Percentiles rank a stretch among this genome's conserved stretches.
Conservation (phyloP, 2,329 filamentous ascomycete species). For the Ophiostoma sp. region DNA sequence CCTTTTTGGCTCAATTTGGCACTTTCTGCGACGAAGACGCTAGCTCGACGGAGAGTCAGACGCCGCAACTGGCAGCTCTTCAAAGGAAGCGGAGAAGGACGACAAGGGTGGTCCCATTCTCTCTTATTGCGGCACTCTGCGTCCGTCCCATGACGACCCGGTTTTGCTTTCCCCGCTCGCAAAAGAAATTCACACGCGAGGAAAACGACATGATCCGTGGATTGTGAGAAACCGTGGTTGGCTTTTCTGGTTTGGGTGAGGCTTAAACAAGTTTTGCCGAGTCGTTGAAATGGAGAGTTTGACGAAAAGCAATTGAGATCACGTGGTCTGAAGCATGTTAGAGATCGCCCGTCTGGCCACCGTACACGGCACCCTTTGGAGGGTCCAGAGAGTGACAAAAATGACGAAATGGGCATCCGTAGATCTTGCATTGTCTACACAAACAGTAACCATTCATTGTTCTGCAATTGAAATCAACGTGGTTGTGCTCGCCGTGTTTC, state of each 20-base stretch:
- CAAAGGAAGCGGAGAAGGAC: neutral
- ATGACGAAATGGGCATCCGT: neutral
- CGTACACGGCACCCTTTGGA: neutral
- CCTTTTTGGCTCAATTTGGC: neutral
- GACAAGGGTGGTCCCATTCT: neutral
- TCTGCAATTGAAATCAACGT: neutral
- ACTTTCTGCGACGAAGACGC: neutral
- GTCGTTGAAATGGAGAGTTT: neutral
- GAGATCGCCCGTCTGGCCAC: neutral
- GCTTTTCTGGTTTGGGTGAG: neutral
- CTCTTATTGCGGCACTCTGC: neutral
- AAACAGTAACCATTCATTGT: neutral
- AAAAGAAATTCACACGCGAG: neutral
- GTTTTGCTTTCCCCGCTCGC: constrained; percentile 6
- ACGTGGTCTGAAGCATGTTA: neutral
- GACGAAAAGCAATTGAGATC: too few relatives aligned
- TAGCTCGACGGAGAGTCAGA: neutral
- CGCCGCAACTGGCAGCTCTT: neutral
- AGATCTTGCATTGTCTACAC: neutral
- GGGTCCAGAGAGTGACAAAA: neutral
- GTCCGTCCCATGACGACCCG: neutral
- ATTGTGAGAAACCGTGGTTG: neutral
- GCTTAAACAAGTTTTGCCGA: neutral
- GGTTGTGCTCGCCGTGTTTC: neutral
- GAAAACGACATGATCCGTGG: neutral